Base-by-base conservation (phyloP, 805 yeast species). In the Kuraishia ogatae region DNA sequence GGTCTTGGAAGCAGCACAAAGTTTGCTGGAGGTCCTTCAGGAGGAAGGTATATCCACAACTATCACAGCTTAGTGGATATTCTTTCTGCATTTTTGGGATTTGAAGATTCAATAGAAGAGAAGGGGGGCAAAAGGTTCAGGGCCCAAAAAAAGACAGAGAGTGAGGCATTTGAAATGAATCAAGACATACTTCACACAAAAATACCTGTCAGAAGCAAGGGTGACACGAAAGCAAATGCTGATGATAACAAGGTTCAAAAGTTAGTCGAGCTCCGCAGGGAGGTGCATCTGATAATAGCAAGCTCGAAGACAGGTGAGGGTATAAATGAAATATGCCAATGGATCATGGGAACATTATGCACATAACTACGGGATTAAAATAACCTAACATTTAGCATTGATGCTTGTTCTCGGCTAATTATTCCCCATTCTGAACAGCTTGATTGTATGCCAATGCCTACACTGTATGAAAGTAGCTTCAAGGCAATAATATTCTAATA, bases 211-310 rank as follows among this genome's bases (percentile, higher is more conserved):
- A n/a, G n/a, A n/a, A n/a, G n/a, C n/a, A n/a, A n/a, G n/a, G n/a
- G n/a, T n/a, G n/a, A n/a, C n/a, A n/a, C n/a, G n/a, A n/a, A n/a
- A n/a, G n/a, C 47, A 10, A 26, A 39, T 4, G 51, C 24, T 28
- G 55, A 54, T 26, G 8, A 26, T 10, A 26, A 26, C 29, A 26
- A 26, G 29, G 29, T 6, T 26, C 29, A 50, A 53, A 49, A 39
- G 24, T 43, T 23, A n/a, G 26, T 51, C 3, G 61, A 62, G 39
- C 48, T 65, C 15, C 53, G 54, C 22, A 58, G 64, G 43, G 70
- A 65, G 49, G 39, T 65, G 13, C 59, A 63, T 6, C 28, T 66
- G 50, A 63, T 62, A 35, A 47, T 64, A 19, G 53, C 62, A 39
- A 63, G 66, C 51, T 57, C 64, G 53, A 60, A 59, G 48, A 51